These are phyloP conservation scores for Ophiocordyceps unilateralis DNA, from an alignment of 2,329 filamentous ascomycete genomes.

Conservation along the genomic window DNA sequence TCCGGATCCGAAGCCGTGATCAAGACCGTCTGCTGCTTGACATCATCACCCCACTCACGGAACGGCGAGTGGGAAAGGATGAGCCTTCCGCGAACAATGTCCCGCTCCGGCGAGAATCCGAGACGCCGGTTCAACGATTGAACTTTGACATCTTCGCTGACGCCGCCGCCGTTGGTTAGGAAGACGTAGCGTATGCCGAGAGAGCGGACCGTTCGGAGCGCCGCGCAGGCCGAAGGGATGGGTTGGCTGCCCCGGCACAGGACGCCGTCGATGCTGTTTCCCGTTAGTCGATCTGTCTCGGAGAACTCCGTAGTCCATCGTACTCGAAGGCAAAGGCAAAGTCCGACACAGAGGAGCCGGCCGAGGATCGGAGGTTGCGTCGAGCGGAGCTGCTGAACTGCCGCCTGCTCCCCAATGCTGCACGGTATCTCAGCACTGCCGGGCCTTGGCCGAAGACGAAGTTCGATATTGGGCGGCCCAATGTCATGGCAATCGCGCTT, in stretches of 20 bases:
- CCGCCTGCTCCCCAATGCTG: background rate
- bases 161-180: constrained; percentile 88
- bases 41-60: constrained; percentile 36
- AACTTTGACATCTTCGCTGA: constrained; percentile 40
- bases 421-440: background rate
- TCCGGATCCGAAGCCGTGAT: constrained; percentile 55
- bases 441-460: background rate
- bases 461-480: background rate
- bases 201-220: constrained; percentile 55
- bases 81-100: constrained; percentile 16
- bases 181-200: constrained; percentile 81
- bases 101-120: constrained; percentile 12
- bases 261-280: constrained; percentile 68
- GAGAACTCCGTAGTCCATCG: background rate
- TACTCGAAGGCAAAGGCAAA: constrained; percentile 22
- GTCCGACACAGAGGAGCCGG: constrained; percentile 7
- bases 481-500: background rate
- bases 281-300: background rate
- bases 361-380: background rate
- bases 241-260: constrained; percentile 66
- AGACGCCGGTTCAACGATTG: constrained; percentile 16
- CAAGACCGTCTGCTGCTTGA: constrained; percentile 39
- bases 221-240: constrained; percentile 59
- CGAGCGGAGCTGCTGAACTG: background rate
- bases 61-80: constrained; percentile 82